Conservation (phyloP, 768 basidiomycete genomes). For the Tulasnella sp. region DNA sequence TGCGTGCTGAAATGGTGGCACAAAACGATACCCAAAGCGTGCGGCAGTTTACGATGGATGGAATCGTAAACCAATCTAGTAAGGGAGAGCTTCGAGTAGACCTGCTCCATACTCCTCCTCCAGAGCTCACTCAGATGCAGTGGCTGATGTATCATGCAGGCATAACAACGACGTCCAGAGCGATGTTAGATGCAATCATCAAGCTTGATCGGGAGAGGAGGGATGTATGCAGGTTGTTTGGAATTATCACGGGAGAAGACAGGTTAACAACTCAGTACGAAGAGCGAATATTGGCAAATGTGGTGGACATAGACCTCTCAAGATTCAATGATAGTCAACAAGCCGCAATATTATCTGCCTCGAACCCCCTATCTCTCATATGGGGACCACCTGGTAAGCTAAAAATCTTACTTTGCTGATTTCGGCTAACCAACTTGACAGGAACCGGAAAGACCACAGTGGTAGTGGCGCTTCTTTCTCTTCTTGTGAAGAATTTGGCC, state of each 20-base stretch:
- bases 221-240: slow-evolving; percentile 38
- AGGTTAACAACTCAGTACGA: background rate
- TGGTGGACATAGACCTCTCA: slow-evolving; percentile 18
- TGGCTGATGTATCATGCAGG: slow-evolving; percentile 56
- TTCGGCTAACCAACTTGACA: slow-evolving; percentile 20
- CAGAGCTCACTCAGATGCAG: slow-evolving; percentile 45
- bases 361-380: slow-evolving; percentile 39
- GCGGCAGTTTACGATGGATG: slow-evolving; percentile 40
- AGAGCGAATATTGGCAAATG: background rate
- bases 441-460: slow-evolving; percentile 64
- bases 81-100: slow-evolving; percentile 44
- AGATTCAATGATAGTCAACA: slow-evolving; percentile 44
- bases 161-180: slow-evolving; percentile 44
- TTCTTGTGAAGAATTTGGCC: slow-evolving; percentile 27
- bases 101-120: slow-evolving; percentile 44
- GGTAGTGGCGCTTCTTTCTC: slow-evolving; percentile 45
- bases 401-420: slow-evolving; percentile 5
- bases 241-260: slow-evolving; percentile 33
- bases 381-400: slow-evolving; percentile 54
- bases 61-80: slow-evolving; percentile 40
- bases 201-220: slow-evolving; percentile 34
- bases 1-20: slow-evolving; percentile 44
- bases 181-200: slow-evolving; percentile 51
- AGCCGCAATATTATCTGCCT: slow-evolving; percentile 35
- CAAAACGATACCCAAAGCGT: slow-evolving; percentile 33